Evolutionary conservation across 2,329 filamentous ascomycete genomes (phyloP), one percentile per base, ranked within the genome.

Genomic region (Byssothecium circinans): DNA sequence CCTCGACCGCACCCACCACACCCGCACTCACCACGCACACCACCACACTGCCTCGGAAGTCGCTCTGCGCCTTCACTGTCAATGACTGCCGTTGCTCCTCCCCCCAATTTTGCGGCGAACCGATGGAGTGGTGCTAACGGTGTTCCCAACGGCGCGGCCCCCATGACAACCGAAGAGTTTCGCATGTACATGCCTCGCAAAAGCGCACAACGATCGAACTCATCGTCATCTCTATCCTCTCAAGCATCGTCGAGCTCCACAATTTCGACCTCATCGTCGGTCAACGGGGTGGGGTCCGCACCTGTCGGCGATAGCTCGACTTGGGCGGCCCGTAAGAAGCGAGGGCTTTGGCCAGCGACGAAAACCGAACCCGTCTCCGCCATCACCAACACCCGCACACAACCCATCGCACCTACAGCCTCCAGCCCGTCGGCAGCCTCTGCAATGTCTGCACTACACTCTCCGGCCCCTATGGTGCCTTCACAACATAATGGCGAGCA

Each of bases 161-260:
- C 86, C 67, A 88, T 90, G 84, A 89, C 87, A 75, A 76, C 85
- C 70, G 90, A 95, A 76, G 89, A 95, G 74, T 84, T 87, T 58
- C 86, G 87, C 72, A 91, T 95, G 82, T 89, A 95, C 71, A 86
- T 89, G 81, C 88, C 89, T 66, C 89, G 91, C 62, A 96, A 96
- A 76, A 85, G 81, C 67, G 80, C 90, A 52, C 89, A 92, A 71
- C 85, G 92, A 70, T 87, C 87, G 65, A 95, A 90, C 78, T 97
- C 92, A 29, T 94, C 90, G 49, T 95, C 91, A 3, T 96, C 91
- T 37, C 79, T 95, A 55, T 75, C 78, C 46, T 85, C 83, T 18
- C 75, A 74, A 46, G 74, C 78, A 27, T 88, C 89, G 12, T 83
- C 84, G 41, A 82, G 77, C 33, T 83, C 86, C 2, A 88, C 86